Conservation (phyloP, 2,329 filamentous ascomycete species). For the Blastomyces emzantsi region DNA sequence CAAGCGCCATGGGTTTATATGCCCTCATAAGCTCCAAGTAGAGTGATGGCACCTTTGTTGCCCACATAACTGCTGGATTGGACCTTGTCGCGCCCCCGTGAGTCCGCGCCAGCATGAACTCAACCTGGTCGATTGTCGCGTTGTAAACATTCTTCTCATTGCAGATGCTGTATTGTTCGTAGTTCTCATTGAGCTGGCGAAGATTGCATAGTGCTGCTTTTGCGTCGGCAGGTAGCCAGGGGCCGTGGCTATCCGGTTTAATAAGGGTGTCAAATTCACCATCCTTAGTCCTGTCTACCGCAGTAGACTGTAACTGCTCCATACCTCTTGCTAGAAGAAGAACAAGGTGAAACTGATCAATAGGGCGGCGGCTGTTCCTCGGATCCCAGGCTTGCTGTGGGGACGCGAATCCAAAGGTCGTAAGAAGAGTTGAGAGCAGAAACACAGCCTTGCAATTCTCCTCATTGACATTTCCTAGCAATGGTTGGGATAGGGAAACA, state of each 20-base stretch:
- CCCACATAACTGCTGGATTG: conserved; percentile 44
- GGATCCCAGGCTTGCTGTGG: conserved; percentile 16
- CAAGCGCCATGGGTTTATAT: conserved; percentile 34
- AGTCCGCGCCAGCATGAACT: conserved; percentile 23
- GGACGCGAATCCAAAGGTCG: conserved; percentile 29
- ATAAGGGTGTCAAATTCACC: conserved; percentile 25
- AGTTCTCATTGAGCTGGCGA: conserved; percentile 20
- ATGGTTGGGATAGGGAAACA: conserved; percentile 20
- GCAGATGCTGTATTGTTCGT: conserved; percentile 17
- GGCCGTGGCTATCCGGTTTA: conserved; percentile 23
- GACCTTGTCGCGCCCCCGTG: conserved; percentile 24
- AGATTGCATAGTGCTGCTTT: conserved; percentile 24
- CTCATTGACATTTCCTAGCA: conserved; percentile 18
- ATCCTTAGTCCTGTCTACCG: conserved; percentile 20
- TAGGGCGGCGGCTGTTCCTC: conserved; percentile 11
- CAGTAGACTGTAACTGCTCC: conserved; percentile 21
- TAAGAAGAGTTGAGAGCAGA: conserved; percentile 27
- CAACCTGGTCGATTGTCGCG: conserved; percentile 23
- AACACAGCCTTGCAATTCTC: conserved; percentile 31
- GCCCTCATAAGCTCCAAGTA: conserved; percentile 40
- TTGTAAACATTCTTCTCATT: conserved; percentile 25
- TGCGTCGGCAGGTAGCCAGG: conserved; percentile 22
- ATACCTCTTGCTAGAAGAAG: conserved; percentile 26
- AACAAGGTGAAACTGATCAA: conserved; percentile 27
- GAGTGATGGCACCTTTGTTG: conserved; percentile 54